These are phyloP conservation scores for Diplosphaera chodatii DNA, from an alignment of 139 green algal species.

Conservation along the genomic window DNA sequence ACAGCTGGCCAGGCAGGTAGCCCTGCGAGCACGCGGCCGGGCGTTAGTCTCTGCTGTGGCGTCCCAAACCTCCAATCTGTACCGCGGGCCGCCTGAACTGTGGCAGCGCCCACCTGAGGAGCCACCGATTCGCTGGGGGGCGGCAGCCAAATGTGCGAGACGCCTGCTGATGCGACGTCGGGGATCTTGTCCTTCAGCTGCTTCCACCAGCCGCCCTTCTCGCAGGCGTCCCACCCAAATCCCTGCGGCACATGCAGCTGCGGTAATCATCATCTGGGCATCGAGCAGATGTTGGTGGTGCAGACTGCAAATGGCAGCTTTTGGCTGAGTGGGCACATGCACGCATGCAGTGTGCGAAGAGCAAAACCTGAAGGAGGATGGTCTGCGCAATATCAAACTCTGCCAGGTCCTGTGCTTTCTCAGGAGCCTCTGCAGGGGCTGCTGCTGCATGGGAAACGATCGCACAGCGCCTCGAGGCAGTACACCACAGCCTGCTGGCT, in stretches of 20 bases:
- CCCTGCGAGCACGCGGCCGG: slow-evolving; percentile 37
- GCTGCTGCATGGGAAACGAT: background rate
- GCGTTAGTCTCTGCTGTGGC: no score
- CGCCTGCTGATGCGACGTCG: slow-evolving; percentile 39
- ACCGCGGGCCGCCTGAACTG: no score
- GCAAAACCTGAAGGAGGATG: background rate
- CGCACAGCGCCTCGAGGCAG: background rate
- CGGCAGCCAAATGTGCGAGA: slow-evolving; percentile 83
- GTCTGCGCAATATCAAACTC: background rate
- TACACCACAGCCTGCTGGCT: background rate
- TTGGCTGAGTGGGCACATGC: background rate
- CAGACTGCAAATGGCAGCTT: background rate
- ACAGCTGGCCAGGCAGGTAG: slow-evolving; percentile 80
- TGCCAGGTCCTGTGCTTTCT: background rate
- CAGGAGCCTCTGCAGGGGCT: background rate
- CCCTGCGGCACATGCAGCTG: slow-evolving; percentile 13
- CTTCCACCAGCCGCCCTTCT: slow-evolving; percentile 47
- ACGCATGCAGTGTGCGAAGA: no score
- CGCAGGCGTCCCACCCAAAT: slow-evolving; percentile 65
- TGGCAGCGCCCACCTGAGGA: slow-evolving; percentile 36
- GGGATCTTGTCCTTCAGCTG: slow-evolving; percentile 36
- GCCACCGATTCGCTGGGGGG: slow-evolving; percentile 71
- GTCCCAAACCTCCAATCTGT: no score
- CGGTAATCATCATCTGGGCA: no score
- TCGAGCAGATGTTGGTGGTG: background rate